Percentiles rank a stretch among this genome's conserved stretches.
These are phyloP conservation scores for Thermoascus crustaceus DNA, from an alignment of 2,329 filamentous ascomycete genomes.

Conservation along the genomic window DNA sequence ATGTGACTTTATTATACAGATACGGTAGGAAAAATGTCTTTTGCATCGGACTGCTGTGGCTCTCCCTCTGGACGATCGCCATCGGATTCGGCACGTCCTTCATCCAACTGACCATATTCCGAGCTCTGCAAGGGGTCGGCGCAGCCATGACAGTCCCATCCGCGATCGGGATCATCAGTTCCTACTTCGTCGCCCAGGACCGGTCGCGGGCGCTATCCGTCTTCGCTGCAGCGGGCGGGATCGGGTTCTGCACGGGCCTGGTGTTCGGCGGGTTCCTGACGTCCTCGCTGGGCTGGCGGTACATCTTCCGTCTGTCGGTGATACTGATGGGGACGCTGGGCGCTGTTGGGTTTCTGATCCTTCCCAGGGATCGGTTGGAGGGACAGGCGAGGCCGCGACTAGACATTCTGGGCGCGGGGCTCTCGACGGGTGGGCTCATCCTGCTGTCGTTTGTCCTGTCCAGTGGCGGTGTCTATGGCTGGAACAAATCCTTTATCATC, in stretches of 20 bases:
- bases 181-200: conserved; percentile 31
- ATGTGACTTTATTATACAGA: conserved; percentile 8
- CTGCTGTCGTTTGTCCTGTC: conserved; percentile 39
- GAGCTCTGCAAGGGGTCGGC: conserved; percentile 41
- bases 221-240: conserved; percentile 31
- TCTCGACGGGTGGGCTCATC: conserved; percentile 38
- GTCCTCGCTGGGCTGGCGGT: conserved; percentile 32
- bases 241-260: conserved; percentile 34
- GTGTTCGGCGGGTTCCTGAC: conserved; percentile 34
- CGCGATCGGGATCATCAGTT: conserved; percentile 40
- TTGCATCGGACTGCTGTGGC: conserved; percentile 28
- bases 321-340: conserved; percentile 24
- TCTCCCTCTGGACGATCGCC: conserved; percentile 28
- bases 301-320: conserved; percentile 31
- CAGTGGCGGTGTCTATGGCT: conserved; percentile 40
- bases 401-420: conserved; percentile 34
- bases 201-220: conserved; percentile 33
- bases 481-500: conserved; percentile 40
- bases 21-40: conserved; percentile 34
- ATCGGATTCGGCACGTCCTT: conserved; percentile 37
- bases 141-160: conserved; percentile 42
- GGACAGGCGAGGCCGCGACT: conserved; percentile 27
- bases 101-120: conserved; percentile 27
- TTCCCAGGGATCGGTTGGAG: conserved; percentile 32
- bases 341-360: conserved; percentile 24